phyloP scores from a whole-genome alignment of 176 grass and related monocot genomes.

The Metroxylon sagu region DNA sequence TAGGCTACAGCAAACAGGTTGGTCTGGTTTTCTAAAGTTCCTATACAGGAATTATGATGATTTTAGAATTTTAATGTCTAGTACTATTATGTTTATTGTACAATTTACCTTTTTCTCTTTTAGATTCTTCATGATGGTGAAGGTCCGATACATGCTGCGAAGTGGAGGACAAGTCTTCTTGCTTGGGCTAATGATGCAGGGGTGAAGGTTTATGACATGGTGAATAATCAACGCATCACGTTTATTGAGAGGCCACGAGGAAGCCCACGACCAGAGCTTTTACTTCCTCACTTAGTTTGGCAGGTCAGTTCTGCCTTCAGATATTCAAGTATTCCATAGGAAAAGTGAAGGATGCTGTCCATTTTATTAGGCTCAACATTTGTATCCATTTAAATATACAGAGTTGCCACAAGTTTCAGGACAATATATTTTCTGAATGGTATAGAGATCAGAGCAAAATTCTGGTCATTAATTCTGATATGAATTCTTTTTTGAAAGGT shows the following conservation, averaged over 20 bases:
- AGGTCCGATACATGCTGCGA: constrained; percentile 94
- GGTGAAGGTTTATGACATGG: constrained; percentile 97
- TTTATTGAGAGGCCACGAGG: constrained; percentile 92
- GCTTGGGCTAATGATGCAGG: constrained; percentile 94
- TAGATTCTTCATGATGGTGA: constrained; percentile 89
- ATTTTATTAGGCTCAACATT: too few relatives aligned
- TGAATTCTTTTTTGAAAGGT: too few relatives aligned
- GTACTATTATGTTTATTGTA: constrained; percentile 5
- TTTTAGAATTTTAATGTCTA: neutral
- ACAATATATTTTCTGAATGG: too few relatives aligned
- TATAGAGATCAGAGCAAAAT: too few relatives aligned
- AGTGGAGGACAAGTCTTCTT: constrained; percentile 89
- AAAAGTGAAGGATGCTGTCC: too few relatives aligned
- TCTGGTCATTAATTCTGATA: too few relatives aligned
- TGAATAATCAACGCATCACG: constrained; percentile 73
- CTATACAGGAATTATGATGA: too few relatives aligned
- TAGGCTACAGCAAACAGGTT: constrained; percentile 79
- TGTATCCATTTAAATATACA: too few relatives aligned
- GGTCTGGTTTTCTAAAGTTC: constrained; percentile 7
- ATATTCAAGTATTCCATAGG: too few relatives aligned
- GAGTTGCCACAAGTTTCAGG: too few relatives aligned
- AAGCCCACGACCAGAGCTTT: constrained; percentile 67
- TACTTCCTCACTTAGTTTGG: constrained; percentile 94
- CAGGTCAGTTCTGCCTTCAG: constrained; percentile 38
- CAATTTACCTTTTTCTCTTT: constrained; percentile 4